Conservation (phyloP, 768 basidiomycete species). For the Agrocybe praecox region DNA sequence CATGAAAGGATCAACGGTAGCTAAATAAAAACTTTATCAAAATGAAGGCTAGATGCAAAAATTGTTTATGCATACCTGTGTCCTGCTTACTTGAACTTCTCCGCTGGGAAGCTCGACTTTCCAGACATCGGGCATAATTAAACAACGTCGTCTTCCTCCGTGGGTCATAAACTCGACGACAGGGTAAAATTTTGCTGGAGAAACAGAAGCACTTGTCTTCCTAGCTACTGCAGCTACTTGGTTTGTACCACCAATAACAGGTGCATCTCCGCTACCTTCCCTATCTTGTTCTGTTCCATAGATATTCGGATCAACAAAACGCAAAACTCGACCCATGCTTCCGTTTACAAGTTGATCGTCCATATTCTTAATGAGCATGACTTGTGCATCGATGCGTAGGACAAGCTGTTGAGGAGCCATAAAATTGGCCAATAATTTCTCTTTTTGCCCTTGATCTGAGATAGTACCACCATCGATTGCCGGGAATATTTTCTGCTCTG, state of each 20-base stretch:
- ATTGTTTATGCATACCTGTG: slow-evolving; percentile 57
- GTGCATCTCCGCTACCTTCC: slow-evolving; percentile 10
- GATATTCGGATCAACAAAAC: slow-evolving; percentile 62
- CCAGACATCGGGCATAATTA: slow-evolving; percentile 76
- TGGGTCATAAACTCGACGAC: slow-evolving; percentile 79
- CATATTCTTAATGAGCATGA: slow-evolving; percentile 95
- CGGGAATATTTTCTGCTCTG: slow-evolving; percentile 52
- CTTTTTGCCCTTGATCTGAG: slow-evolving; percentile 53
- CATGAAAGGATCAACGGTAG: slow-evolving; percentile 88
- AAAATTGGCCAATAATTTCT: slow-evolving; percentile 85
- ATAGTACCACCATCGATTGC: slow-evolving; percentile 69
- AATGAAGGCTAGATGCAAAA: background rate
- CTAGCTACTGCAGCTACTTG: slow-evolving; percentile 21
- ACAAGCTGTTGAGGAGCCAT: slow-evolving; percentile 79
- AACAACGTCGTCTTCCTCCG: slow-evolving; percentile 50
- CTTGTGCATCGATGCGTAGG: slow-evolving; percentile 82
- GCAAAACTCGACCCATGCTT: slow-evolving; percentile 82
- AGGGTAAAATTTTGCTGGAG: slow-evolving; percentile 46
- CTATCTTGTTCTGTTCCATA: slow-evolving; percentile 41
- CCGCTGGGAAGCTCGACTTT: slow-evolving; percentile 89
- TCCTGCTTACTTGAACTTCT: slow-evolving; percentile 77
- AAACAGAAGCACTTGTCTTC: slow-evolving; percentile 27
- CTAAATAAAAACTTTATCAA: slow-evolving; percentile 35
- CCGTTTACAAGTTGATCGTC: slow-evolving; percentile 94
- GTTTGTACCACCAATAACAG: slow-evolving; percentile 27